A percentile compares a stretch with the other conserved stretches of the same genome.
phyloP scores from a whole-genome alignment of 768 basidiomycete genomes.

The Mycena filopes region DNA sequence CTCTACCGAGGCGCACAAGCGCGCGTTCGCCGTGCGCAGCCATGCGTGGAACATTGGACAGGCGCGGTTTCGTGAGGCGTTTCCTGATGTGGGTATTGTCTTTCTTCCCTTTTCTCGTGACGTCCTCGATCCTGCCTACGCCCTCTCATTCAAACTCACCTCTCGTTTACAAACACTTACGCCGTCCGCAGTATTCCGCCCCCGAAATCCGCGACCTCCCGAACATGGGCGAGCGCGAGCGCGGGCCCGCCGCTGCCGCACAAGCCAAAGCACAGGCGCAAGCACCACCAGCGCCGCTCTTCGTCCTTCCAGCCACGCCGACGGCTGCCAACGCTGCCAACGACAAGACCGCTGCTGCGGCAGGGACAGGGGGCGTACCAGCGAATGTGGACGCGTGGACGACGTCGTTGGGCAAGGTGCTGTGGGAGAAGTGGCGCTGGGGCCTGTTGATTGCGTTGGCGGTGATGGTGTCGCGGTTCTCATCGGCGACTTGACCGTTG shows the following conservation, averaged over 20 bases:
- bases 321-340: slow-evolving; percentile 2
- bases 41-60: slow-evolving; percentile 89
- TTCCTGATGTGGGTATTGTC: slow-evolving; percentile 73
- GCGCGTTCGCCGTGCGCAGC: slow-evolving; percentile 76
- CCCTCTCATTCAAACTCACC: no score
- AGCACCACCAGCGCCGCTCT: slow-evolving; percentile 24
- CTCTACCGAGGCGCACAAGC: slow-evolving; percentile 83
- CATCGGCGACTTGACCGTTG: slow-evolving; percentile 51
- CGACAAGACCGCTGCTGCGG: slow-evolving; percentile 35
- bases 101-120: slow-evolving; percentile 2
- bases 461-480: slow-evolving; percentile 80
- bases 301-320: slow-evolving; percentile 19
- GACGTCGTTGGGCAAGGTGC: slow-evolving; percentile 69
- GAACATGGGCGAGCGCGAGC: slow-evolving; percentile 91
- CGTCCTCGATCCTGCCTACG: slow-evolving; percentile 5
- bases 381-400: slow-evolving; percentile 57
- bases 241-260: slow-evolving; percentile 44
- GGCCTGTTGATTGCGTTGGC: slow-evolving; percentile 82
- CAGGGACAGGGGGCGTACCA: slow-evolving; percentile 8
- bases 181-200: slow-evolving; percentile 70
- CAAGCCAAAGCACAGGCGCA: slow-evolving; percentile 29
- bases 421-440: slow-evolving; percentile 90
- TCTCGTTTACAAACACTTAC: slow-evolving; percentile 20
- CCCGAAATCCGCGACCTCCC: slow-evolving; percentile 78
- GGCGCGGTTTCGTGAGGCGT: slow-evolving; percentile 85